Base-by-base conservation (phyloP, 2,329 filamentous ascomycete species). In the Exophiala sp. region DNA sequence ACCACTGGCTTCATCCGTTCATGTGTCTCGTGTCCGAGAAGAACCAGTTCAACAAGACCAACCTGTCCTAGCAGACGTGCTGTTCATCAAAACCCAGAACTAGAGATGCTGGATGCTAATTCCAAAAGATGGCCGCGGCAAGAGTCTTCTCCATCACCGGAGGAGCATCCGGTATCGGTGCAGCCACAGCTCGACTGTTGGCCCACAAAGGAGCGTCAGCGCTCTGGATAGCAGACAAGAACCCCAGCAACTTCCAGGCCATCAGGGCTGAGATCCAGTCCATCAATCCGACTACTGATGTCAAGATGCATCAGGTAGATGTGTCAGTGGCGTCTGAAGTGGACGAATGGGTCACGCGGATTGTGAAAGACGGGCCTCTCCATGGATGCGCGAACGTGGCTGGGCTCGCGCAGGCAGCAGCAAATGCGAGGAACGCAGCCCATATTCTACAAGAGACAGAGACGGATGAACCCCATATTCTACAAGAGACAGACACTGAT, bases 141-240 rank as follows among this genome's bases (percentile, higher is more conserved):
- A 5, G 24, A 27, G 32, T 49, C 38, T 49, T 23, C 35, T 29
- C 41, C 13, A 18, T 48, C 3, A 48, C 40, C 14, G 45, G 40
- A 10, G 35, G 29, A 37, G 70, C 70, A 2, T 68, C 67, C 4
- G 75, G 75, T n/a, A 78, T 78, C 39, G 75, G 74, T 14, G 67
- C 73, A 7, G 69, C 69, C 10, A 72, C 72, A 7, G 69, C 73
- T 10, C 18, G 13, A 16, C 45, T 40, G 2, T 37, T 48, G 6
- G 45, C 35, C 4, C n/a, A 16, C 2, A 3, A 18, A 19, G 39
- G 30, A 9, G 37, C 35, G 3, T n/a, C 21, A 11, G 38, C 38
- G 7, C 10, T 45, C 24, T 27, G 24, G 24, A 27, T 27, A 27
- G 24, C 24, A 27, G 24, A 27, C 24, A 27, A 27, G 9, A 11